Base-by-base conservation (phyloP, 768 basidiomycete species). In the Psilocybe subaeruginosa region DNA sequence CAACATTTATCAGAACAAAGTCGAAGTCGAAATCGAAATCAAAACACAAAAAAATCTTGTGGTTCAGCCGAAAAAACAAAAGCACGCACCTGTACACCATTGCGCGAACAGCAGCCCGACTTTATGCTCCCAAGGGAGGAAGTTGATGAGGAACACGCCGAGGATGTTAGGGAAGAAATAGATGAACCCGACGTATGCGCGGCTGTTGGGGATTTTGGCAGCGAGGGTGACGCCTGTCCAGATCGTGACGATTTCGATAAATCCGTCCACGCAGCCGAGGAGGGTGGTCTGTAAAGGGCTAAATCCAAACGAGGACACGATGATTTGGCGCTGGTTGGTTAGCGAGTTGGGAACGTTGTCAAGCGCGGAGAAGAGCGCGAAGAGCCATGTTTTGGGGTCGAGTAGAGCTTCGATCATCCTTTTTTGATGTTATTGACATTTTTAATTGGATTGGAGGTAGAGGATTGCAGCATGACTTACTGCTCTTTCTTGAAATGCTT, bases 401-500 rank as follows among this genome's bases (percentile, higher is more conserved):
- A 70, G 61, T 3, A 91, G 74, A 0, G 89, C 86, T 68, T 92
- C 90, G 19, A 84, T 80, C 79, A 92, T 81, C 71, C 89, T 90
- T 67, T 17, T 17, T 35, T n/a, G 5, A 49, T 37, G 51, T 35
- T 8, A 23, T 9, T 5, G 51, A 3, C 37, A 41, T 12, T 35
- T 31, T 27, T 17, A 39, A 31, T 52, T n/a, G 48, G 54, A 16
- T 33, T 45, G 4, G 19, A 16, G 48, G n/a, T 17, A 23, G 54
- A 41, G 33, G 17, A 19, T 16, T 23, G 6, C 31, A 11, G n/a
- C 12, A 33, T 45, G 45, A 80, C 88, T 63, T 58, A 91, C 90
- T 93, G 91, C 39, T 91, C 88, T 56, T 79, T 84, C 76, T 93
- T 93, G 76, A 90, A 93, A 55, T 80, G 81, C 67, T 93, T 93